A percentile compares a stretch with the other conserved stretches of the same genome.
These are phyloP conservation scores for Jacaranda mimosifolia DNA, from an alignment of 257 asterid species.

Conservation along the genomic window DNA sequence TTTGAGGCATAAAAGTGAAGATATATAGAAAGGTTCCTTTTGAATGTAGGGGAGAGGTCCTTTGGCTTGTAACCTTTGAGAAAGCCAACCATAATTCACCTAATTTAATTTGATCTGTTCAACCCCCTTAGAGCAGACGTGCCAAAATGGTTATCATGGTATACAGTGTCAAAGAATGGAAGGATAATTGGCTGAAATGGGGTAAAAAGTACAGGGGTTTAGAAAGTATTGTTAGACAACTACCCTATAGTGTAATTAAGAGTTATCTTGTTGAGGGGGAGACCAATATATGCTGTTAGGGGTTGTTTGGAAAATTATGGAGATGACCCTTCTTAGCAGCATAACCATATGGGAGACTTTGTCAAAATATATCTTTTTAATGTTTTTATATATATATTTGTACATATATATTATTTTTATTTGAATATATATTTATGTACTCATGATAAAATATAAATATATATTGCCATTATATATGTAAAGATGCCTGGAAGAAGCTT, in stretches of 20 bases:
- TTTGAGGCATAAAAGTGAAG: neutral
- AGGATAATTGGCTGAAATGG: constrained; percentile 30
- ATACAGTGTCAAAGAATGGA: constrained; percentile 4
- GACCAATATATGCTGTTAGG: constrained; percentile 44
- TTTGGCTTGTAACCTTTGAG: constrained; percentile 41
- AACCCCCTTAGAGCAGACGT: constrained; percentile 57
- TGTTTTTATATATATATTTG: no score
- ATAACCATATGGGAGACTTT: constrained; percentile 40
- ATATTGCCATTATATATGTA: no score
- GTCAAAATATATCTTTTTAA: neutral
- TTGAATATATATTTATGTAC: no score
- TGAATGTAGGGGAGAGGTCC: constrained; percentile 10
- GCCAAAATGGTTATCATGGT: constrained; percentile 40
- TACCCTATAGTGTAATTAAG: constrained; percentile 40
- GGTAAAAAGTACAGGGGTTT: constrained; percentile 27
- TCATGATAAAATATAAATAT: no score
- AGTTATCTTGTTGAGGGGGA: constrained; percentile 41
- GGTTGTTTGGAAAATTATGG: constrained; percentile 57
- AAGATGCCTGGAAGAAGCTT: no score
- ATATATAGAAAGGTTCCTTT: neutral
- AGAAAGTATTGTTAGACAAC: constrained; percentile 46
- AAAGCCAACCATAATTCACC: constrained; percentile 63
- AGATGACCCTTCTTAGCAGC: constrained; percentile 32
- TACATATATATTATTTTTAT: neutral
- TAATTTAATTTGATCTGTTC: constrained; percentile 57